Percentiles rank a stretch among this genome's conserved stretches.
These are phyloP conservation scores for Fremontodendron californicum DNA, from an alignment of 345 rosid species.

Conservation along the genomic window DNA sequence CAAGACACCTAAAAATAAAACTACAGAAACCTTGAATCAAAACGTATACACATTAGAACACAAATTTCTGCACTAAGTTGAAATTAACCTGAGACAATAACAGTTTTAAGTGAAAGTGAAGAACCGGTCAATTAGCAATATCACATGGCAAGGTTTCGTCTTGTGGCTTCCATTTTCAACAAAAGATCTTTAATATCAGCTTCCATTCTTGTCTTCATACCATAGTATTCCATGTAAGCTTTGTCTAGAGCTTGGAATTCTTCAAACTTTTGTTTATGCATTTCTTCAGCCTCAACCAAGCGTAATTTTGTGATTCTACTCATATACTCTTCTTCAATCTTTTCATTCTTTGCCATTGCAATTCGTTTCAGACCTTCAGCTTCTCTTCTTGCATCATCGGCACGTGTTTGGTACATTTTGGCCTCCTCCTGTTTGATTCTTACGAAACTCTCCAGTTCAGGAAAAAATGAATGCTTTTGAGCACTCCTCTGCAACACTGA, in stretches of 20 bases:
- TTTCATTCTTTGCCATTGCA: conserved; percentile 65
- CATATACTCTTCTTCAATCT: conserved; percentile 66
- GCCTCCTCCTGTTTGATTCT: conserved; percentile 88
- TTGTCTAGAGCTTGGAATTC: conserved; percentile 75
- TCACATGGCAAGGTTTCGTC: conserved; percentile 58
- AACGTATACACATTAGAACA: conserved; percentile 9
- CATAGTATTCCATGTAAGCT: conserved; percentile 66
- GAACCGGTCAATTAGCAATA: neutral
- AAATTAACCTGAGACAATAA: conserved; percentile 7
- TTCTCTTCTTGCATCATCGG: conserved; percentile 88
- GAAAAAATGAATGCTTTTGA: conserved; percentile 57
- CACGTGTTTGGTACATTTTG: conserved; percentile 81
- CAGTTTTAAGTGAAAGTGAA: conserved; percentile 9
- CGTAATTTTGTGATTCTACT: conserved; percentile 59
- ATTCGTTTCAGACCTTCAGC: conserved; percentile 85
- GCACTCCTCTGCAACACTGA: conserved; percentile 39
- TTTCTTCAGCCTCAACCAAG: conserved; percentile 56
- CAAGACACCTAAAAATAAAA: conserved; percentile 20
- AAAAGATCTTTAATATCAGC: conserved; percentile 79
- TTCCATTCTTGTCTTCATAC: conserved; percentile 89
- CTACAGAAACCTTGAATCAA: conserved; percentile 15
- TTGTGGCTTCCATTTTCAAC: conserved; percentile 83
- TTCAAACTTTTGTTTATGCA: conserved; percentile 55
- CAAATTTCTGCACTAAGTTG: conserved; percentile 9
- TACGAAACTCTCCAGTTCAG: conserved; percentile 82